Conservation (phyloP, 2,329 filamentous ascomycete species). For the Acrodontium crateriforme region DNA sequence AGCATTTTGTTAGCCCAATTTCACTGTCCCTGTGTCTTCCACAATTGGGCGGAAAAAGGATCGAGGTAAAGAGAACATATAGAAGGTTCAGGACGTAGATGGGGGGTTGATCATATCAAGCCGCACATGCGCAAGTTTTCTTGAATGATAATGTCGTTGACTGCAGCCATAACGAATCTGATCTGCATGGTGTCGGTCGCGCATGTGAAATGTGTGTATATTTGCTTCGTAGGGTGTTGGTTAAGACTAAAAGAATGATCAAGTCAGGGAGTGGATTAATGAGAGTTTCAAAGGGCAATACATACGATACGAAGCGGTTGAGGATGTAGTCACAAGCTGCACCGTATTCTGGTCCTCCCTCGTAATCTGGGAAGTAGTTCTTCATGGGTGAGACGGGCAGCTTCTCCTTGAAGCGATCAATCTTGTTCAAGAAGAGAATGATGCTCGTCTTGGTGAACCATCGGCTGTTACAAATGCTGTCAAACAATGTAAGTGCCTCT, state of each 20-base stretch:
- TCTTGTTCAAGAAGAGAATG: slow-evolving; percentile 63
- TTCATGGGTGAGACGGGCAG: slow-evolving; percentile 59
- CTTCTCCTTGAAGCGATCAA: slow-evolving; percentile 64
- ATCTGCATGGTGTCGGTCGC: slow-evolving; percentile 98
- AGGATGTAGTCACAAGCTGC: slow-evolving; percentile 97
- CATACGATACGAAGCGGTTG: slow-evolving; percentile 70
- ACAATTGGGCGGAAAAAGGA: too few species aligned
- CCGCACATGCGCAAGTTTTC: slow-evolving; percentile 95
- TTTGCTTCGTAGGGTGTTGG: slow-evolving; percentile 98
- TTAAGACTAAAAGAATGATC: slow-evolving; percentile 46
- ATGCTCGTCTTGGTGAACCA: slow-evolving; percentile 63
- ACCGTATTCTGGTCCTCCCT: slow-evolving; percentile 89
- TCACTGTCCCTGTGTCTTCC: too few species aligned
- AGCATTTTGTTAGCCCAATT: too few species aligned
- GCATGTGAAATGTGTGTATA: slow-evolving; percentile 99
- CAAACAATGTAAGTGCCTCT: slow-evolving; percentile 56
- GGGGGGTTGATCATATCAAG: slow-evolving; percentile 56
- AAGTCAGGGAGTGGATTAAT: slow-evolving; percentile 4
- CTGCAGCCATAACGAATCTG: slow-evolving; percentile 97
- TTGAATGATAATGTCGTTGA: slow-evolving; percentile 99
- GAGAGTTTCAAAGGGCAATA: slow-evolving; percentile 2
- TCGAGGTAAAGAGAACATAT: slow-evolving; percentile 1
- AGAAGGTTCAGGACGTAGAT: background rate
- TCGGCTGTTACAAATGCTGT: slow-evolving; percentile 58
- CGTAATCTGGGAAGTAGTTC: slow-evolving; percentile 65